Evolutionary conservation across 179 eudicot genomes (phyloP).

Genomic region (Beta macrorhiza): DNA sequence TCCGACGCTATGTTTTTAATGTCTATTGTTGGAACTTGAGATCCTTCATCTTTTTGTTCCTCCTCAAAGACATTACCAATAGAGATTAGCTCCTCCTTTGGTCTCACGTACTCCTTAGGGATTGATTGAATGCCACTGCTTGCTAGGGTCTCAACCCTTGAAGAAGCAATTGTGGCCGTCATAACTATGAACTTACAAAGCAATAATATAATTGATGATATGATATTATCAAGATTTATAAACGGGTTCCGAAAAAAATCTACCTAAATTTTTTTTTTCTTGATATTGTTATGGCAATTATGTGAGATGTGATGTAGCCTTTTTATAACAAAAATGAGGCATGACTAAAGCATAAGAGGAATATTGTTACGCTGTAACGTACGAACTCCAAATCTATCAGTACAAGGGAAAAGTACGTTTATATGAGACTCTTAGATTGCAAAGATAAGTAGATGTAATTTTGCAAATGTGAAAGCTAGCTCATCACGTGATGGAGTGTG

Average conservation of each 20-base stretch:
- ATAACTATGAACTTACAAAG: slow-evolving; percentile 10
- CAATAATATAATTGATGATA: not conserved
- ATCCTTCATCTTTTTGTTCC: slow-evolving; percentile 59
- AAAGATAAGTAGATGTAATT: not conserved
- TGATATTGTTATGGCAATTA: not conserved
- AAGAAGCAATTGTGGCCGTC: slow-evolving; percentile 27
- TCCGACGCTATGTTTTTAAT: slow-evolving; percentile 50
- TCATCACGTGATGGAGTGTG: slow-evolving; percentile 32
- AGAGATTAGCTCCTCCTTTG: slow-evolving; percentile 62
- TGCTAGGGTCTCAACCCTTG: slow-evolving; percentile 73
- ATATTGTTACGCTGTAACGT: not conserved
- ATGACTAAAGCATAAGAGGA: not conserved
- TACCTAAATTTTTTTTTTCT: not conserved
- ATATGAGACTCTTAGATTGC: not conserved
- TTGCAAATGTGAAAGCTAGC: slow-evolving; percentile 9
- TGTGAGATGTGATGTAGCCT: slow-evolving; percentile 13
- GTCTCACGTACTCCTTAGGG: slow-evolving; percentile 83
- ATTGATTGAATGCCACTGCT: slow-evolving; percentile 64
- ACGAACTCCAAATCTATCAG: not conserved
- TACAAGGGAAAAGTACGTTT: not conserved
- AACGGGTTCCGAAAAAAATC: too few relatives aligned
- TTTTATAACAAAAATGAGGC: slow-evolving; percentile 9
- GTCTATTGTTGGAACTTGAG: slow-evolving; percentile 73
- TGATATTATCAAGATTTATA: too few relatives aligned
- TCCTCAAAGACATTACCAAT: slow-evolving; percentile 70